These are phyloP conservation scores for Zasmidium citrigriseum DNA, from an alignment of 2,329 filamentous ascomycete genomes.

Conservation along the genomic window DNA sequence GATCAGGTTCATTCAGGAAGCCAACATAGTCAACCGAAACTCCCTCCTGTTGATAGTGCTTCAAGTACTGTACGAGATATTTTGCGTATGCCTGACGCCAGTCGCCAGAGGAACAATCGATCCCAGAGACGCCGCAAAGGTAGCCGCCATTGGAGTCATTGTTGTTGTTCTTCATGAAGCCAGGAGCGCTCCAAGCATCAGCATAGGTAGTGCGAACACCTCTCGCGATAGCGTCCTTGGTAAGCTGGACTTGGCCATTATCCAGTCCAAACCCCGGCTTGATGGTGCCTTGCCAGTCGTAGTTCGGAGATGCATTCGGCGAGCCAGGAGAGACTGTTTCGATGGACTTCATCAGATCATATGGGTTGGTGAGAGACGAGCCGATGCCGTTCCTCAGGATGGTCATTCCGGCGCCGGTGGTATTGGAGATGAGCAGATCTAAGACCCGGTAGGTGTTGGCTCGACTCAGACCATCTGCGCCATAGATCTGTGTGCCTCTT, in stretches of 20 bases:
- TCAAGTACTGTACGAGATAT: conserved; percentile 49
- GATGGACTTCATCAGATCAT: conserved; percentile 26
- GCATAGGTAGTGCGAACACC: conserved; percentile 51
- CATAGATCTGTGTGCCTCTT: conserved; percentile 40
- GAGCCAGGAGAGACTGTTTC: conserved; percentile 14
- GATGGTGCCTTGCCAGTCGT: conserved; percentile 33
- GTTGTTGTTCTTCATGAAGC: conserved; percentile 54
- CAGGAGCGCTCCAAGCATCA: conserved; percentile 54
- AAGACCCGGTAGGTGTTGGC: conserved; percentile 35
- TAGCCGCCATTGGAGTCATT: conserved; percentile 46
- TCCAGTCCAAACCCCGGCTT: conserved; percentile 6
- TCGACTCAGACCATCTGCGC: background rate
- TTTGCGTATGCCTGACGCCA: conserved; percentile 54
- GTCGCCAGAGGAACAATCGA: conserved; percentile 44
- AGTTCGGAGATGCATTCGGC: conserved; percentile 44
- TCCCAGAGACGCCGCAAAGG: conserved; percentile 47
- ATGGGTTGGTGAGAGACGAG: conserved; percentile 29
- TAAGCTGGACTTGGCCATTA: conserved; percentile 53
- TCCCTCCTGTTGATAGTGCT: conserved; percentile 12
- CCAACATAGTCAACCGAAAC: conserved; percentile 2
- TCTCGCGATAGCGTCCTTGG: conserved; percentile 49
- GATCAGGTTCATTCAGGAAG: background rate
- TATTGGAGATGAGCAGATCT: conserved; percentile 49
- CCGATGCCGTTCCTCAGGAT: conserved; percentile 55
- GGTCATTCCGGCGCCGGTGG: conserved; percentile 50